phyloP scores from a whole-genome alignment of 495 filamentous ascomycete genomes.

The Aspergillus mulundensis region DNA sequence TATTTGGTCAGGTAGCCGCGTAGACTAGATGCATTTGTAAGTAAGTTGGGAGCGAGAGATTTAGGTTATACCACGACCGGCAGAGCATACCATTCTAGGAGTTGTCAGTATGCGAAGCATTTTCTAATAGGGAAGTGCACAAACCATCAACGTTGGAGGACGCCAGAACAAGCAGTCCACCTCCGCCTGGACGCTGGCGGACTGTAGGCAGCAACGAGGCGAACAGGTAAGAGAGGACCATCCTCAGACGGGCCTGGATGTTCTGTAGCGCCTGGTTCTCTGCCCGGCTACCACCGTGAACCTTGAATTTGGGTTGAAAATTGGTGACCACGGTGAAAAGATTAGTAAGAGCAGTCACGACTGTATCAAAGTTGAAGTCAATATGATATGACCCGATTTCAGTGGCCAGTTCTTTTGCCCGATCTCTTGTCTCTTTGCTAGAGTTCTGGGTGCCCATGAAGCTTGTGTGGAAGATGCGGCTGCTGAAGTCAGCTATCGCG shows the following conservation, averaged over 20 bases:
- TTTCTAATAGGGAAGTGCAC: not conserved
- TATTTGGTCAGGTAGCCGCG: conserved; percentile 74
- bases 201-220: conserved; percentile 62
- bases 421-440: conserved; percentile 63
- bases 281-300: conserved; percentile 56
- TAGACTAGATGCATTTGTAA: conserved; percentile 27
- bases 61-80: not conserved
- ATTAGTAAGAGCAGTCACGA: conserved; percentile 50
- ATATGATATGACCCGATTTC: conserved; percentile 72
- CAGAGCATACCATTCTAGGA: conserved; percentile 30
- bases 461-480: conserved; percentile 62
- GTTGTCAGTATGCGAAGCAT: conserved; percentile 11
- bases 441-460: conserved; percentile 83
- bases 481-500: conserved; percentile 15
- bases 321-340: conserved; percentile 52
- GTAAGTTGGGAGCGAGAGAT: not conserved
- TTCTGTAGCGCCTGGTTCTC: conserved; percentile 75
- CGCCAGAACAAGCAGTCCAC: conserved; percentile 61
- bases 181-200: conserved; percentile 47
- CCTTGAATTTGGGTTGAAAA: conserved; percentile 63
- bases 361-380: conserved; percentile 71
- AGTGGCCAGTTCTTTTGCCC: conserved; percentile 63
- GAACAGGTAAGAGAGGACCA: conserved; percentile 77
- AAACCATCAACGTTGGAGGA: conserved; percentile 53
- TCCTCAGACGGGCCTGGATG: conserved; percentile 73